phyloP scores from a whole-genome alignment of 345 rosid genomes.

The Aurinia saxatilis region DNA sequence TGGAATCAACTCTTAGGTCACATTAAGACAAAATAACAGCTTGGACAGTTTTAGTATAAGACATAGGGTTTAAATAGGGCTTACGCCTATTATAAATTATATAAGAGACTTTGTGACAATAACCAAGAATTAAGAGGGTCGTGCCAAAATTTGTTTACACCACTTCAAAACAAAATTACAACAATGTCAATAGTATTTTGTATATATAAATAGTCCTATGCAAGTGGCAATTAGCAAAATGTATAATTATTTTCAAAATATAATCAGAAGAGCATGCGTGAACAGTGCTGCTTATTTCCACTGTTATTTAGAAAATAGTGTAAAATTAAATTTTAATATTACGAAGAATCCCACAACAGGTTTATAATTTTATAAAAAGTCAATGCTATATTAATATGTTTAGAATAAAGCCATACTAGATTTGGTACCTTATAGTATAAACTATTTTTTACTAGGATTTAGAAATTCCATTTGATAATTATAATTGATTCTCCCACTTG shows the following conservation, averaged over 20 bases:
- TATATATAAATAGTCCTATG: too few species aligned
- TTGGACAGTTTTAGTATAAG: neutral
- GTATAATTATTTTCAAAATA: neutral
- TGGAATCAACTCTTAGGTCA: neutral
- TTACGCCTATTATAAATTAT: neutral
- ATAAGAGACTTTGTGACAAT: too few species aligned
- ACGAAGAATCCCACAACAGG: neutral
- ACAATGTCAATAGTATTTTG: neutral
- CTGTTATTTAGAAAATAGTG: neutral
- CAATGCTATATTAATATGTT: neutral
- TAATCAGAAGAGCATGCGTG: neutral
- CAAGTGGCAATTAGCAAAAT: conserved; percentile 8
- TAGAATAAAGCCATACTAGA: neutral
- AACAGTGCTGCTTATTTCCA: conserved; percentile 5
- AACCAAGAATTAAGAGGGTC: neutral
- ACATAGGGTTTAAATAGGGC: neutral
- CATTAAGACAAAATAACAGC: neutral
- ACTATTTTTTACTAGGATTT: neutral
- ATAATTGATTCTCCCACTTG: conserved; percentile 10
- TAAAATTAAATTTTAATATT: neutral
- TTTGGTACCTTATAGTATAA: neutral
- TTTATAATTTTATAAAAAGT: neutral
- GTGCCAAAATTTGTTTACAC: neutral
- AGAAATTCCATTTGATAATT: neutral
- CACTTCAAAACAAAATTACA: neutral